Conservation (phyloP, 257 asterid genomes). For the Lycium barbarum region DNA sequence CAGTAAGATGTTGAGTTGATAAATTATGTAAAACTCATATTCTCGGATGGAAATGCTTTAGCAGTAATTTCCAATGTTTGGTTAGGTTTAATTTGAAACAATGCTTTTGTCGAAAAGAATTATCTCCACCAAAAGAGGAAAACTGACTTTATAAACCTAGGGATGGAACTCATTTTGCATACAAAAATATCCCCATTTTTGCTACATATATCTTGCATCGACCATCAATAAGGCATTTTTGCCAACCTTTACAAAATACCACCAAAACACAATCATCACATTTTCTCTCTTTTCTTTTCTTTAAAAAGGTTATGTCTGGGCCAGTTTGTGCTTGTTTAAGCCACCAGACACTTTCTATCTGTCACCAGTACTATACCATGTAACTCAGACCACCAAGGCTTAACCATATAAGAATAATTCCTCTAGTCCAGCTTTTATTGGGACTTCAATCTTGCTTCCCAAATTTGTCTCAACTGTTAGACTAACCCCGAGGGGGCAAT, state of each 20-base stretch:
- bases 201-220: constrained; percentile 22
- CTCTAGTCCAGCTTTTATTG: background rate
- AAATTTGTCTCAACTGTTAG: background rate
- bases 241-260: background rate
- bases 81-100: background rate
- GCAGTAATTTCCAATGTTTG: background rate
- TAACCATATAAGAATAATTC: background rate
- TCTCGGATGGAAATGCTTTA: background rate
- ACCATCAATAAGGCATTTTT: constrained; percentile 4
- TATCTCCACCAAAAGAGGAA: background rate
- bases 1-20: constrained; percentile 15
- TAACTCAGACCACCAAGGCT: background rate
- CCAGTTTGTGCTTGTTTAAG: background rate
- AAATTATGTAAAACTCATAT: background rate
- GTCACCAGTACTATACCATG: constrained; percentile 18
- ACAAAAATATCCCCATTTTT: background rate
- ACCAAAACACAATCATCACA: background rate
- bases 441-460: constrained; percentile 20
- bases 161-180: background rate
- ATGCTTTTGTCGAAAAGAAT: background rate
- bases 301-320: background rate
- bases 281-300: background rate
- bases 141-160: background rate
- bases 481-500: background rate
- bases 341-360: background rate